Percentiles rank a stretch among this genome's conserved stretches.
These are phyloP conservation scores for Cyathus striatus DNA, from an alignment of 768 basidiomycete species.

Conservation along the genomic window DNA sequence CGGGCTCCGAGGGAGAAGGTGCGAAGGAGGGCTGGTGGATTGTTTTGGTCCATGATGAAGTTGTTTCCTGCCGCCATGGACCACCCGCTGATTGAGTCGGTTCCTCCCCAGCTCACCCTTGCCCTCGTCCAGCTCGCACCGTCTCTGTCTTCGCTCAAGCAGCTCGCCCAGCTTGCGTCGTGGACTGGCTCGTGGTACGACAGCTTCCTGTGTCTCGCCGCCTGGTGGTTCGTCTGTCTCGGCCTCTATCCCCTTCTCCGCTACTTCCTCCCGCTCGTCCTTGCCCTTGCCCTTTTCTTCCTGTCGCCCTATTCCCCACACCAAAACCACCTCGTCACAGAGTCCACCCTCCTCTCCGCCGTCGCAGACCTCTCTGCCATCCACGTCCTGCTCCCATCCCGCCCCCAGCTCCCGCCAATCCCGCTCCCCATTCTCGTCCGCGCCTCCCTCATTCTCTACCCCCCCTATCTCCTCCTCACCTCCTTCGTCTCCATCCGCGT, in stretches of 20 bases:
- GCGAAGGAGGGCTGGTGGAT: constrained; percentile 8
- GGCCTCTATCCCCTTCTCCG: constrained; percentile 45
- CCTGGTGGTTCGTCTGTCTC: constrained; percentile 78
- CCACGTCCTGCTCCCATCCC: constrained; percentile 39
- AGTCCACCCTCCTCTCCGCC: constrained; percentile 44
- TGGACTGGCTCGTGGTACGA: constrained; percentile 61
- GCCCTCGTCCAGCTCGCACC: constrained; percentile 63
- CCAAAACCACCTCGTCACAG: constrained; percentile 34
- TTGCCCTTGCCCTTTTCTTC: constrained; percentile 25
- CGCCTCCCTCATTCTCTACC: constrained; percentile 46
- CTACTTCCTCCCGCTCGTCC: constrained; percentile 52
- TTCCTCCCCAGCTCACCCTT: constrained; percentile 57
- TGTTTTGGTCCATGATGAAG: neutral
- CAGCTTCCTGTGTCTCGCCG: constrained; percentile 58
- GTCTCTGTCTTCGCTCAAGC: constrained; percentile 36
- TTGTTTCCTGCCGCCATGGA: neutral
- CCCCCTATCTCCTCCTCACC: constrained; percentile 65
- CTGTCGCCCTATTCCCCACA: constrained; percentile 1
- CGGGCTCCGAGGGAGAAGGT: constrained; percentile 13
- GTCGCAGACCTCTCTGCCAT: constrained; percentile 66
- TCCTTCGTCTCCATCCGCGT: constrained; percentile 58
- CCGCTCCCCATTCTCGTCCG: constrained; percentile 42
- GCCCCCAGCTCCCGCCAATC: constrained; percentile 31
- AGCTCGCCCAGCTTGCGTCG: constrained; percentile 40
- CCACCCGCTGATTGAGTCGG: constrained; percentile 44